A percentile compares a stretch with the other conserved stretches of the same genome.
Conservation (phyloP, 768 basidiomycete species). For the Neoboletus subvelutipes region DNA sequence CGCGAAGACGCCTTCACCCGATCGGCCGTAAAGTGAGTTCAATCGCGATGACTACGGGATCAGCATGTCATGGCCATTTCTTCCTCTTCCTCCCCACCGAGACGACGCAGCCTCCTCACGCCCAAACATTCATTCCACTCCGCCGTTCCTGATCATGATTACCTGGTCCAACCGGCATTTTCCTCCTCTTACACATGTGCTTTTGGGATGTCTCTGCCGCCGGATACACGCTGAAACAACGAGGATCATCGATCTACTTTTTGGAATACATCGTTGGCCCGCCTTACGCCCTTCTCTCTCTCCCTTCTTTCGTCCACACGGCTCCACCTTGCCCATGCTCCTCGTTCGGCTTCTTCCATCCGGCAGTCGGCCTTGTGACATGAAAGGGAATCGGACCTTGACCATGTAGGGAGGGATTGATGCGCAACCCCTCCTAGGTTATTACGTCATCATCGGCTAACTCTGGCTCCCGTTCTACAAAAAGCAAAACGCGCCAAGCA, state of each 20-base stretch:
- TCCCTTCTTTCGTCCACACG: constrained; percentile 4
- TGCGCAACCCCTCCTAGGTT: neutral
- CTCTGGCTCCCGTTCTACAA: constrained; percentile 6
- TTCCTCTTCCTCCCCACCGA: neutral
- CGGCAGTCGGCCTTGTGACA: constrained; percentile 7
- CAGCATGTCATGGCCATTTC: neutral
- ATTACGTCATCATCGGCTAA: constrained; percentile 12
- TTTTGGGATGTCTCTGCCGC: neutral
- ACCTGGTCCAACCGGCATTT: neutral
- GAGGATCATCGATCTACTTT: constrained; percentile 16
- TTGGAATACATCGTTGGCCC: neutral
- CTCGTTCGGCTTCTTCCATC: constrained; percentile 1
- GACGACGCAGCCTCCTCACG: neutral
- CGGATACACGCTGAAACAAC: constrained; percentile 13
- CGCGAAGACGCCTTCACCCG: neutral
- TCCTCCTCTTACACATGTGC: neutral
- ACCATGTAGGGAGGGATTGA: neutral
- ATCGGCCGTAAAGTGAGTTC: constrained; percentile 4
- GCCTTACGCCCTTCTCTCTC: neutral
- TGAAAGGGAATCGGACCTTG: constrained; percentile 5
- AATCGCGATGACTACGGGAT: constrained; percentile 19
- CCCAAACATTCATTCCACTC: neutral
- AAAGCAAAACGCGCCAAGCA: neutral
- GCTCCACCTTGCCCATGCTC: neutral
- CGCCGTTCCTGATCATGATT: neutral